Evolutionary conservation across 495 filamentous ascomycete genomes (phyloP), one percentile per base, ranked within the genome.

Genomic region (Xylaria acuta): DNA sequence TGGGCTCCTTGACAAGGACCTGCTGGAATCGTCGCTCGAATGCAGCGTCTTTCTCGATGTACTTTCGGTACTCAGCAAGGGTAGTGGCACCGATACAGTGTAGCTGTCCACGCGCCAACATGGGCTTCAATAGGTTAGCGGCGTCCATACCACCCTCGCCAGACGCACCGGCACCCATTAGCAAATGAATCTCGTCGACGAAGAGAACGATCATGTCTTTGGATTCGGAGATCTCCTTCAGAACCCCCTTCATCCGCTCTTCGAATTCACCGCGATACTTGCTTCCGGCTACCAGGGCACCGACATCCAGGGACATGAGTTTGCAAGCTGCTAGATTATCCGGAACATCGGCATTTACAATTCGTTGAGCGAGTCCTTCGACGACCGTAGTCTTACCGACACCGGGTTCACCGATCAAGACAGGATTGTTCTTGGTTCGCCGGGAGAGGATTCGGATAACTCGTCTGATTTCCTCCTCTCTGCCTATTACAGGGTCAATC

Each of bases 1-100:
- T 83, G 1, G 96, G 96, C 79, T 99, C 96, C 79, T 97, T 97
- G 77, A 98, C 94, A 41, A 98, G 82, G 40, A 99, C 95, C 80
- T 98, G 96, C 81, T 99, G 96, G 86, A 99, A 99, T 79, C 96
- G 93, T 77, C 97, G 94, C 80, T 98, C 96, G 79, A 99, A 98
- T 59, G 96, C 96, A 56, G 93, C 92, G 75, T 99, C 96, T 82
- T 99, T 99, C 81, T 99, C 97, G 70, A 99, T 98, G 81, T 99
- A 98, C 82, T 99, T 99, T 75, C 96, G 90, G 83, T 98, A 99
- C 81, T 99, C 96, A 71, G 89, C 89, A 63, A 99, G 86, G 1
- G 96, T 99, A 0, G 96, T 99, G 1, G 96, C 96, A 79, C 96
- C 96, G 72, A 98, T 98, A 77, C 96, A 99, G 86, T 99, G 96